phyloP scores from a whole-genome alignment of 164 flowering plant species.

The Vitis riparia region DNA sequence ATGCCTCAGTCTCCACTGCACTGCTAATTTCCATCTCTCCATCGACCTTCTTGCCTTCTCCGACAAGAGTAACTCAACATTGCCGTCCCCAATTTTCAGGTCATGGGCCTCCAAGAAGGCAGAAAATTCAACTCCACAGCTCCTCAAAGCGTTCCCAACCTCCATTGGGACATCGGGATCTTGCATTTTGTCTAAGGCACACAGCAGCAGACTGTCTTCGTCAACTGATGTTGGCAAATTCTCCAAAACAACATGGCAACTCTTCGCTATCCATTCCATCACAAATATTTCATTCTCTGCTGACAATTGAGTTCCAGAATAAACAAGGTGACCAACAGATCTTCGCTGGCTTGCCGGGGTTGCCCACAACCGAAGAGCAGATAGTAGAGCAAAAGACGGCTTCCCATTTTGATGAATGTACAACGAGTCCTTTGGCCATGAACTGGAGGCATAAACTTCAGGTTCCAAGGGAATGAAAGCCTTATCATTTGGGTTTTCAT shows the following conservation, averaged over 20 bases:
- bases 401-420: conserved; percentile 69
- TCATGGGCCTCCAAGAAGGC: conserved; percentile 40
- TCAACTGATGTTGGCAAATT: conserved; percentile 55
- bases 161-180: conserved; percentile 13
- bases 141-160: conserved; percentile 13
- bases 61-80: conserved; percentile 14
- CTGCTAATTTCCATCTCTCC: conserved; percentile 72
- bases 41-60: conserved; percentile 34
- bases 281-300: conserved; percentile 59
- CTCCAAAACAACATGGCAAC: conserved; percentile 43
- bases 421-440: conserved; percentile 72
- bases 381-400: conserved; percentile 79
- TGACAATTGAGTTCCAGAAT: conserved; percentile 73
- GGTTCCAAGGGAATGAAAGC: conserved; percentile 58
- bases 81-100: conserved; percentile 7
- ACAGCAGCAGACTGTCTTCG: conserved; percentile 51
- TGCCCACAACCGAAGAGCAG: conserved; percentile 77
- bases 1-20: conserved; percentile 79
- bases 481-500: conserved; percentile 79
- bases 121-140: conserved; percentile 35
- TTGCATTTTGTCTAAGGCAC: conserved; percentile 37
- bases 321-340: conserved; percentile 63
- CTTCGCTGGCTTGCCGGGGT: conserved; percentile 56
- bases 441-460: conserved; percentile 36
- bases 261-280: conserved; percentile 54